Percentiles rank a stretch among this genome's conserved stretches.
Conservation (phyloP, 1,284 basidiomycete genomes). For the Sanguinoderma infundibulare region DNA sequence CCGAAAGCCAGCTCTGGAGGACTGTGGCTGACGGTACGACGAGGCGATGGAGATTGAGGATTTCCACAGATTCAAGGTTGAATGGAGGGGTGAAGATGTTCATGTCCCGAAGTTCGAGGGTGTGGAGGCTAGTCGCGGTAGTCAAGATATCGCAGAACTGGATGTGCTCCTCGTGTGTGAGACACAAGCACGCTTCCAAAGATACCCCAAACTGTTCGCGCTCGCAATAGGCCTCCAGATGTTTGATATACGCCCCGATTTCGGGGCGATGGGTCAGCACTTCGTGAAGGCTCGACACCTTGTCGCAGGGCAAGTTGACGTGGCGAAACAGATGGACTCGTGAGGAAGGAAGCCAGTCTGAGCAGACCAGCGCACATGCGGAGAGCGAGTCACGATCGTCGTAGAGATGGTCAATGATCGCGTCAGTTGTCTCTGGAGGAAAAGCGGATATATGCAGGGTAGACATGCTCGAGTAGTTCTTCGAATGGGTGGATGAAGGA, state of each 20-base stretch:
- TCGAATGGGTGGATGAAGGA: too few species aligned
- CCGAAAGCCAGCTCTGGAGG: not conserved
- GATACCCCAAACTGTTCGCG: too few species aligned
- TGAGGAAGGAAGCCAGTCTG: not conserved
- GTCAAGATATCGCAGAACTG: not conserved
- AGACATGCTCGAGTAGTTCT: not conserved
- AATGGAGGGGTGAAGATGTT: not conserved
- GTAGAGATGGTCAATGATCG: not conserved
- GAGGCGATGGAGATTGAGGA: not conserved
- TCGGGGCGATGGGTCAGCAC: not conserved
- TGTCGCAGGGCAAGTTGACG: not conserved
- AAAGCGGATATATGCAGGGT: not conserved
- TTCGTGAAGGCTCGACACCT: not conserved
- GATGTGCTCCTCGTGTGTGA: not conserved
- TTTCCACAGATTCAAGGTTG: not conserved
- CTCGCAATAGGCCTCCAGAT: not conserved
- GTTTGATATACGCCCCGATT: not conserved
- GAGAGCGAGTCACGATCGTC: not conserved
- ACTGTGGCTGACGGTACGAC: not conserved
- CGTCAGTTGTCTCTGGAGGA: not conserved
- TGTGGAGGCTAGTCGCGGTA: not conserved
- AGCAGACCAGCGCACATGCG: not conserved
- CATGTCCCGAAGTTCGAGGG: not conserved
- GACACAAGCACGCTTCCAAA: not conserved
- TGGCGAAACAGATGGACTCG: not conserved